Evolutionary conservation across 148 eudicot species (phyloP), one percentile per base, ranked within the genome.

Genomic region (Chenopodium formosanum): DNA sequence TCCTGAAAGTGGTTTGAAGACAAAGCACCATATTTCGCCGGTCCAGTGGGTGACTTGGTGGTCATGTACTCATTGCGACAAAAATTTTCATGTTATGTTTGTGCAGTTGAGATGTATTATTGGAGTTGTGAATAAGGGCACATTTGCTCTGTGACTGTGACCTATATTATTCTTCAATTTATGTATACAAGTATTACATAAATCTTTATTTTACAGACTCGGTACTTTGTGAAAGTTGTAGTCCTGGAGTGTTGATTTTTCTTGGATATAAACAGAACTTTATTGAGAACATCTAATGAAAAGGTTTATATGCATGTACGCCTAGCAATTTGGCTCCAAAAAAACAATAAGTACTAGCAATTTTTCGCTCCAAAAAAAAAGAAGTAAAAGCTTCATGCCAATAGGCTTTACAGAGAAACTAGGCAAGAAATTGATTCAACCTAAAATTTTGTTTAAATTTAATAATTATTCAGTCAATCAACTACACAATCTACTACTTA

Each of bases 71-170:
- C 27, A 48, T 62, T 48, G 63, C 31, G 81, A 66, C 74, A 25
- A 29, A 40, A 13, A 12, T 50, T 40, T 37, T 4, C 20, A 10
- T 48, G 12, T 4, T 37, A 46, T 46, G 70, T 66, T 47, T 72
- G 34, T 71, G 56, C 52, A 19, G 82, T 71, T 71, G 70, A 73
- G 56, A 71, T 7, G 23, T 37, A 73, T 72, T 34, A 62, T 72
- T 56, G 25, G 60, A 70, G 17, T 44, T 62, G 77, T 46, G 58
- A 80, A 53, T 58, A 80, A 80, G 82, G 77, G 82, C 77, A 58
- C 82, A 80, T 72, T 80, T 72, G 82, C 82, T 73, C 77, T 62
- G 40, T 56, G n/a, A 62, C 67, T 80, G 77, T 58, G 73, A 80
- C 29, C 58, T 13, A 40, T 40, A 40, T 40, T 40, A 80, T 80